Percentiles rank a stretch among this genome's conserved stretches.
Evolutionary conservation across 2,329 filamentous ascomycete genomes (phyloP).

Genomic region (Aspergillus versicolor): DNA sequence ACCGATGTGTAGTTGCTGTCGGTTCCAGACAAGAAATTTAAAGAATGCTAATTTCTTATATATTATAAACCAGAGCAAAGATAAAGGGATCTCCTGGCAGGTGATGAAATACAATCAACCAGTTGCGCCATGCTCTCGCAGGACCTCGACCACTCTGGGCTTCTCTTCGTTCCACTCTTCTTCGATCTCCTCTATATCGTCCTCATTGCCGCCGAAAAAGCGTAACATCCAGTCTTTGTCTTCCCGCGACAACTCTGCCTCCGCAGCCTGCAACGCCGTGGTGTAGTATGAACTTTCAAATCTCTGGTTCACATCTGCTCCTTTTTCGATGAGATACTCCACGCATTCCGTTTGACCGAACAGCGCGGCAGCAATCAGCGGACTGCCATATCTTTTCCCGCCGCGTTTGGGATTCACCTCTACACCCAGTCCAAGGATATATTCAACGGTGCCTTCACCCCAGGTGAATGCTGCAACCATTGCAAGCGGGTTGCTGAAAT

Average conservation of each 20-base stretch:
- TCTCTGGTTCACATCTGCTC: background rate
- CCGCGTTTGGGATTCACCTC: background rate
- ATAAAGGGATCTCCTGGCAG: no score
- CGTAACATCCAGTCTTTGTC: background rate
- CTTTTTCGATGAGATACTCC: background rate
- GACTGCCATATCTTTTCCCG: background rate
- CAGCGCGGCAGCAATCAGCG: background rate
- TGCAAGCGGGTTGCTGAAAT: background rate
- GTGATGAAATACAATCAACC: background rate
- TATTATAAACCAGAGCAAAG: no score
- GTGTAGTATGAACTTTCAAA: background rate
- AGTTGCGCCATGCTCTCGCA: background rate
- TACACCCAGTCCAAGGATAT: background rate
- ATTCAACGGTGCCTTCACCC: background rate
- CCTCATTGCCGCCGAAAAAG: background rate
- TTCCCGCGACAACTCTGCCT: background rate
- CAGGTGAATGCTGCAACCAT: background rate
- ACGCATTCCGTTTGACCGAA: background rate
- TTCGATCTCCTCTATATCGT: background rate
- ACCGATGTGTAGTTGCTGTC: no score
- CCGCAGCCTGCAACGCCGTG: background rate
- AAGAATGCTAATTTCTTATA: no score
- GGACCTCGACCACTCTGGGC: background rate
- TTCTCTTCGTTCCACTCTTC: background rate
- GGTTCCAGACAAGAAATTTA: no score